Evolutionary conservation across 2,329 filamentous ascomycete genomes (phyloP).

Genomic region (Grosmannia serpens): DNA sequence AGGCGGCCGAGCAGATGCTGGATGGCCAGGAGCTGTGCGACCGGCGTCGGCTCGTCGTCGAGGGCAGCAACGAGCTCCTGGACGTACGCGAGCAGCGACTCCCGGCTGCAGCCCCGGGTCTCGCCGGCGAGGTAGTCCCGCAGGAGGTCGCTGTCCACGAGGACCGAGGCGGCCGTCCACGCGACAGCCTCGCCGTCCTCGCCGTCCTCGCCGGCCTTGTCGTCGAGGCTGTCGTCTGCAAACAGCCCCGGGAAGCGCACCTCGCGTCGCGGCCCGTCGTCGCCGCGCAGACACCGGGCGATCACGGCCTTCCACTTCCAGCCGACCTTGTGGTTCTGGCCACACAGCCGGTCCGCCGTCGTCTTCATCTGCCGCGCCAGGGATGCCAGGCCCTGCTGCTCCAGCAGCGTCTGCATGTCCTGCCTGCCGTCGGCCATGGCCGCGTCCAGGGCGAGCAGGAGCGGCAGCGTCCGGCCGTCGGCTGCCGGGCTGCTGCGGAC

Average conservation of each 20-base stretch:
- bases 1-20: slow-evolving; percentile 29
- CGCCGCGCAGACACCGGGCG: slow-evolving; percentile 22
- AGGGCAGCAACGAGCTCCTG: slow-evolving; percentile 24
- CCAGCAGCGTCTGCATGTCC: slow-evolving; percentile 10
- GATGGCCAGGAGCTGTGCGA: slow-evolving; percentile 33
- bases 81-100: slow-evolving; percentile 26
- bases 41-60: slow-evolving; percentile 17
- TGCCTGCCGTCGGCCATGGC: slow-evolving; percentile 12
- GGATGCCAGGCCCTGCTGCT: background rate
- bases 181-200: background rate
- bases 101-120: slow-evolving; percentile 13
- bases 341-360: slow-evolving; percentile 13
- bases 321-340: slow-evolving; percentile 17
- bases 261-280: slow-evolving; percentile 21
- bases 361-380: slow-evolving; percentile 8
- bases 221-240: background rate
- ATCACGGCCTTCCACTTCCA: slow-evolving; percentile 37
- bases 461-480: slow-evolving; percentile 3
- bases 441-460: slow-evolving; percentile 14
- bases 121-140: slow-evolving; percentile 18
- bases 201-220: background rate
- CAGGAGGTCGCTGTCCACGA: slow-evolving; percentile 19
- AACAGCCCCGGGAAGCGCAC: slow-evolving; percentile 19
- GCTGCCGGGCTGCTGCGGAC: no score
- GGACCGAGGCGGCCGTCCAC: slow-evolving; percentile 18